A percentile compares a stretch with the other conserved stretches of the same genome.
Evolutionary conservation across 805 yeast species (phyloP).

Genomic region (Schizosaccharomyces osmophilus): DNA sequence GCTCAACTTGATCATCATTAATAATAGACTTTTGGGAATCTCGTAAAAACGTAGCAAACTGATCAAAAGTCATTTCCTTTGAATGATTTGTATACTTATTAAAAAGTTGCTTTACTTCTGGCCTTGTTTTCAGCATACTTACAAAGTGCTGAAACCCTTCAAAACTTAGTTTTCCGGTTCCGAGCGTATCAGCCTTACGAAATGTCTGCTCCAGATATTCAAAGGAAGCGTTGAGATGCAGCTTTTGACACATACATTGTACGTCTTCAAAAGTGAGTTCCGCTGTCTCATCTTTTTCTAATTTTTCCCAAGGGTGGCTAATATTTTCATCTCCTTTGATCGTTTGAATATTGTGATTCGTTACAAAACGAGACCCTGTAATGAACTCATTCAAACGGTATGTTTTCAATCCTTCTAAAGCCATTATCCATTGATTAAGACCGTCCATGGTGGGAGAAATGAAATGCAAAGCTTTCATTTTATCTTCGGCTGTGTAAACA

Average conservation of each 20-base stretch:
- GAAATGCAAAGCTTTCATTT: conserved; percentile 55
- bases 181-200: conserved; percentile 24
- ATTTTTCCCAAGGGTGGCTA: conserved; percentile 13
- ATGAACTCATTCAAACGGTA: conserved; percentile 33
- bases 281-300: conserved; percentile 9
- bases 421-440: conserved; percentile 28
- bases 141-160: conserved; percentile 58
- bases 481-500: conserved; percentile 38
- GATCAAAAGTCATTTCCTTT: background rate
- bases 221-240: conserved; percentile 51
- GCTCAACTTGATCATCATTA: conserved; percentile 17
- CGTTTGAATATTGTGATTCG: conserved; percentile 9
- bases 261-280: conserved; percentile 38
- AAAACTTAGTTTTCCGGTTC: conserved; percentile 33
- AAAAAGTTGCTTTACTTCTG: conserved; percentile 36
- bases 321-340: conserved; percentile 19
- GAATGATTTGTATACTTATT: conserved; percentile 5
- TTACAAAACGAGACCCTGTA: conserved; percentile 37
- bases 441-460: conserved; percentile 33
- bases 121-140: conserved; percentile 33
- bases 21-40: conserved; percentile 28
- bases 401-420: conserved; percentile 29
- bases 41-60: conserved; percentile 13
- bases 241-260: conserved; percentile 32
- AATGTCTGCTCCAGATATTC: conserved; percentile 27